Conservation (phyloP, 306 rosid genomes). For the Sicyos baderoa region DNA sequence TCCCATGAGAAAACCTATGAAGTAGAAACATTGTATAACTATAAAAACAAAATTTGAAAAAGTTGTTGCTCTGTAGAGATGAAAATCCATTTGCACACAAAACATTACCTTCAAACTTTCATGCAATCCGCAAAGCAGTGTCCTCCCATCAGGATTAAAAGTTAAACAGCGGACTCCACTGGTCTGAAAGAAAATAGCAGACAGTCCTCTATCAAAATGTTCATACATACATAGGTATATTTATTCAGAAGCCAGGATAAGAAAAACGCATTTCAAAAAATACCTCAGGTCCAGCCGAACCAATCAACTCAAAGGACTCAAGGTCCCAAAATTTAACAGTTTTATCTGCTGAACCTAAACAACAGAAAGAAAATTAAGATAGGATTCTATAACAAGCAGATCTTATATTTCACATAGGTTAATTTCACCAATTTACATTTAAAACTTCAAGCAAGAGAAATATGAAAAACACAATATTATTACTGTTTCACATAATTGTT, state of each 20-base stretch:
- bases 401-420: neutral
- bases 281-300: constrained; percentile 99
- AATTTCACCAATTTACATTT: neutral
- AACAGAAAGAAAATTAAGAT: constrained; percentile 18
- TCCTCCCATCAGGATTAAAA: constrained; percentile 93
- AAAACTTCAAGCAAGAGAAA: no score
- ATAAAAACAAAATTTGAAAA: neutral
- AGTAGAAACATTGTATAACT: constrained; percentile 17
- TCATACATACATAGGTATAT: constrained; percentile 11
- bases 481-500: constrained; percentile 6
- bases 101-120: constrained; percentile 83
- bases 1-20: constrained; percentile 91
- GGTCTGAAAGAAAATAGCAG: constrained; percentile 39
- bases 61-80: neutral
- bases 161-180: constrained; percentile 89
- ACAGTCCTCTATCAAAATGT: constrained; percentile 3
- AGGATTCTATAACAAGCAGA: constrained; percentile 4
- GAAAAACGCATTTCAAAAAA: constrained; percentile 21
- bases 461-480: no score
- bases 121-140: constrained; percentile 89
- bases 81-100: constrained; percentile 13
- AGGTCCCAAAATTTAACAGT: constrained; percentile 99
- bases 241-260: constrained; percentile 19
- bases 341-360: constrained; percentile 86
- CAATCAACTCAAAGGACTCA: constrained; percentile 97